These are phyloP conservation scores for Nothopassalora personata DNA, from an alignment of 2,329 filamentous ascomycete genomes.

Conservation along the genomic window DNA sequence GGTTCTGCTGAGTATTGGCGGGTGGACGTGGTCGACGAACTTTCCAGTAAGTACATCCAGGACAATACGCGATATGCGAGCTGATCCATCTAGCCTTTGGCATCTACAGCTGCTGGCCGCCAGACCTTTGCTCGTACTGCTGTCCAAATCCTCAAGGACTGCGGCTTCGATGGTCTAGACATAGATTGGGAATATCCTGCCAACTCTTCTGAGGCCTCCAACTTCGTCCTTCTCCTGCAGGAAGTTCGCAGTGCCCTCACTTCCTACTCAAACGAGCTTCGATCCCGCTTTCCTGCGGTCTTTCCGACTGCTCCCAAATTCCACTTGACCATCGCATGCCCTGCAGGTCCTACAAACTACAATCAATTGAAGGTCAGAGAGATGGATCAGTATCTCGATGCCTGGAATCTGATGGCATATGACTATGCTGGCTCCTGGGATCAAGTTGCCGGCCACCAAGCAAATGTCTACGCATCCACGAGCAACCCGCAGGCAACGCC, in stretches of 20 bases:
- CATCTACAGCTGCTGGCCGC: conserved; percentile 58
- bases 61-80: not conserved
- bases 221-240: conserved; percentile 37
- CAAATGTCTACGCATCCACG: conserved; percentile 64
- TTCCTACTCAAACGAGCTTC: conserved; percentile 31
- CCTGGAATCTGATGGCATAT: conserved; percentile 50
- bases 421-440: conserved; percentile 74
- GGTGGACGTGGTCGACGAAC: conserved; percentile 74
- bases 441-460: conserved; percentile 63
- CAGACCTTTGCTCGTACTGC: conserved; percentile 63
- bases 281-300: conserved; percentile 6
- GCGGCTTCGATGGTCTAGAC: conserved; percentile 61
- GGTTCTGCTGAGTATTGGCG: conserved; percentile 74
- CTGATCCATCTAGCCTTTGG: conserved; percentile 40
- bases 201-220: conserved; percentile 33
- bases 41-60: conserved; percentile 49
- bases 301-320: conserved; percentile 37
- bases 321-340: conserved; percentile 41
- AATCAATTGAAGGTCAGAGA: conserved; percentile 37
- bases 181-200: conserved; percentile 48
- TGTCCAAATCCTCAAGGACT: conserved; percentile 69
- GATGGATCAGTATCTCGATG: conserved; percentile 41
- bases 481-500: conserved; percentile 62
- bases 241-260: conserved; percentile 37
- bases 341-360: conserved; percentile 41